Evolutionary conservation across 2,329 filamentous ascomycete genomes (phyloP).

Genomic region (Trichophaea hybrida): DNA sequence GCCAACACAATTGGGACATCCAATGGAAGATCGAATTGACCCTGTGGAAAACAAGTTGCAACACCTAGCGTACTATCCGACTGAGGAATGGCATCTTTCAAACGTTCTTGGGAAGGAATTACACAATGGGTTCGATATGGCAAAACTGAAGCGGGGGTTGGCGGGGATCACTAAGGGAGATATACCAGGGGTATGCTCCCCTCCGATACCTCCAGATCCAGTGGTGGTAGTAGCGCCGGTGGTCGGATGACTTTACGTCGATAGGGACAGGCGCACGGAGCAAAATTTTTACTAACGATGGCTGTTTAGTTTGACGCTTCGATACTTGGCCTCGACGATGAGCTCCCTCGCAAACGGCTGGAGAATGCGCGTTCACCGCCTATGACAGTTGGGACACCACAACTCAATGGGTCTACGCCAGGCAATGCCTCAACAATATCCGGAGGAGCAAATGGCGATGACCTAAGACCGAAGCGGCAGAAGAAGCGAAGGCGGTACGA

Average conservation of each 20-base stretch:
- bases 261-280: too few species aligned
- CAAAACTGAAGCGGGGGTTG: constrained; percentile 18
- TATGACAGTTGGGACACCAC: constrained; percentile 12
- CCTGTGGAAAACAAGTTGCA: constrained; percentile 9
- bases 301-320: constrained; percentile 25
- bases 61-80: constrained; percentile 26
- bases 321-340: constrained; percentile 25
- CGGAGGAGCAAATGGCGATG: constrained; percentile 5
- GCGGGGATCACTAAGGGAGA: constrained; percentile 18
- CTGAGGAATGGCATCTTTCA: constrained; percentile 33
- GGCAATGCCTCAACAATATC: constrained; percentile 16
- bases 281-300: background rate
- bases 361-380: constrained; percentile 14
- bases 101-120: constrained; percentile 33
- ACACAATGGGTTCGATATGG: constrained; percentile 25
- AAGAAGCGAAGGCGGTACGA: constrained; percentile 19
- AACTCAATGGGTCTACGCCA: constrained; percentile 18
- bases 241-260: too few species aligned
- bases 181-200: constrained; percentile 22
- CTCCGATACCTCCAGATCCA: background rate
- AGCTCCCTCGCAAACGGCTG: constrained; percentile 16
- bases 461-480: constrained; percentile 14
- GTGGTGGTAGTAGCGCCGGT: background rate
- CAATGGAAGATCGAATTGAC: constrained; percentile 5
- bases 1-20: constrained; percentile 29